These are phyloP conservation scores for Heliamphora pulchella DNA, from an alignment of 179 eudicot genomes.

Conservation along the genomic window DNA sequence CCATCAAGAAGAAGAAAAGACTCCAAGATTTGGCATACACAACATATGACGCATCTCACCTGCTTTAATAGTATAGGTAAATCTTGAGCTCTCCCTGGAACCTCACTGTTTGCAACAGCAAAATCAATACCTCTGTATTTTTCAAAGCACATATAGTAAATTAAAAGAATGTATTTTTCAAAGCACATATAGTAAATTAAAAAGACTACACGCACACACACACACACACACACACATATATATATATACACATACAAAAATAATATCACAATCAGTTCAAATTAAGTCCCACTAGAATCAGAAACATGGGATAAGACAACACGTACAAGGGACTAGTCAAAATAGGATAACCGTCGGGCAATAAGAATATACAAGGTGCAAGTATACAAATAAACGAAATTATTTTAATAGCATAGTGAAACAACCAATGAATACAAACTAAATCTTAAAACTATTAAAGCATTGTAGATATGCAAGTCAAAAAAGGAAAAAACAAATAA, in stretches of 20 bases:
- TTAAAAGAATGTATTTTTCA: slow-evolving; percentile 18
- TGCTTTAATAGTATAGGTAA: slow-evolving; percentile 40
- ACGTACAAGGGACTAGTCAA: neutral
- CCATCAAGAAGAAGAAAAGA: slow-evolving; percentile 4
- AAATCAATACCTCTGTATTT: slow-evolving; percentile 55
- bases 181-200: slow-evolving; percentile 9
- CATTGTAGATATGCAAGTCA: too few species aligned
- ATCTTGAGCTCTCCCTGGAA: slow-evolving; percentile 37
- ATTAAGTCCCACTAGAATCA: neutral
- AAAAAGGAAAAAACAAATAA: too few species aligned
- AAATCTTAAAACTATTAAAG: too few species aligned
- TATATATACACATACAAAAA: neutral
- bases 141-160: slow-evolving; percentile 10
- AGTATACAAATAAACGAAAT: neutral
- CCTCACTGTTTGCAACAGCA: slow-evolving; percentile 50
- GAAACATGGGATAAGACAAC: neutral
- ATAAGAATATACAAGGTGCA: neutral
- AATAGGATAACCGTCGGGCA: neutral
- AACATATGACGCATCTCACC: slow-evolving; percentile 25
- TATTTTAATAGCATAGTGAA: neutral
- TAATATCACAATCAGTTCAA: slow-evolving; percentile 9
- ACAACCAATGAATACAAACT: too few species aligned
- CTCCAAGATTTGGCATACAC: neutral
- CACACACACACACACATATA: too few species aligned
- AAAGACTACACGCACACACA: too few species aligned